Percentiles rank a stretch among this genome's conserved stretches.
phyloP scores from a whole-genome alignment of 495 filamentous ascomycete species.

The Mycothermus thermophilus region DNA sequence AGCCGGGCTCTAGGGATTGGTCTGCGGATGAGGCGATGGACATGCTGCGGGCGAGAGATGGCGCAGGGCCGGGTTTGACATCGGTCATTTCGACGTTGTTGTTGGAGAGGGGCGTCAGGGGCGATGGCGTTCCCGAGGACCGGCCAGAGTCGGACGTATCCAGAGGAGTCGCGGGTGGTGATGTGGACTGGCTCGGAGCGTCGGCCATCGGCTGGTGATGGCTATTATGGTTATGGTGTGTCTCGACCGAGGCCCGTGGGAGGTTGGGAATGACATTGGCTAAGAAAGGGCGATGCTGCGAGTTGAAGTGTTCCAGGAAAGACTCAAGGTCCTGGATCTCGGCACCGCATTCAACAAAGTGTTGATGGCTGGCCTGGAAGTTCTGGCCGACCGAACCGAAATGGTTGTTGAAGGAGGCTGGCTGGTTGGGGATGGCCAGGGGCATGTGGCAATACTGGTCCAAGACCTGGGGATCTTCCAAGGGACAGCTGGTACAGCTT shows the following conservation, averaged over 20 bases:
- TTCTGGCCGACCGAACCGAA: conserved; percentile 6
- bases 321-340: conserved; percentile 16
- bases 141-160: conserved; percentile 17
- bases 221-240: too few species aligned
- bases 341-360: conserved; percentile 18
- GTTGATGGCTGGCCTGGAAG: conserved; percentile 8
- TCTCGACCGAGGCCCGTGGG: not conserved
- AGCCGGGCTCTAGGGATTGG: conserved; percentile 1
- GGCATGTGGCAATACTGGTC: conserved; percentile 19
- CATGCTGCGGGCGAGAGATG: conserved; percentile 7
- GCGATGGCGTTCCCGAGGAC: conserved; percentile 16
- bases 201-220: conserved; percentile 3
- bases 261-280: conserved; percentile 1
- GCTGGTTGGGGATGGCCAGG: conserved; percentile 7
- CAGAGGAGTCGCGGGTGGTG: conserved; percentile 14
- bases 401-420: conserved; percentile 9
- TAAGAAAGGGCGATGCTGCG: conserved; percentile 14
- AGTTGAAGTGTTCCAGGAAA: conserved; percentile 21
- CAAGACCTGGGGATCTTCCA: conserved; percentile 18
- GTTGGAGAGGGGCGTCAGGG: conserved; percentile 15
- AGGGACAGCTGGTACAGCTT: conserved; percentile 16
- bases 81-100: conserved; percentile 14
- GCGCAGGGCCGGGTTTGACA: conserved; percentile 3
- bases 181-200: conserved; percentile 12
- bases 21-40: conserved; percentile 9